Percentiles rank a stretch among this genome's conserved stretches.
phyloP scores from a whole-genome alignment of 768 basidiomycete species.

The Trametes gibbosa region DNA sequence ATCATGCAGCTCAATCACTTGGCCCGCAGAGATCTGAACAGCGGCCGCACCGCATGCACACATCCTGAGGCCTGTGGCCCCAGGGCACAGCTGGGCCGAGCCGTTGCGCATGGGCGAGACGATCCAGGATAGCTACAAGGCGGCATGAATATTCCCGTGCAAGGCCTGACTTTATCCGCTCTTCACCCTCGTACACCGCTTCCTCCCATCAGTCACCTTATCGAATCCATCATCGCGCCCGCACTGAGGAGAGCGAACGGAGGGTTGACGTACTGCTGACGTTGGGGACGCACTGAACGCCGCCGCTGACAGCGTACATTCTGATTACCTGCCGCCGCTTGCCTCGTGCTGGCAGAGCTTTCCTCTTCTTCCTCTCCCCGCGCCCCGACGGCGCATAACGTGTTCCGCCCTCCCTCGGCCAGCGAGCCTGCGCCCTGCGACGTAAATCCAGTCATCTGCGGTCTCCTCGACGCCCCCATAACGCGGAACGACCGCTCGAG shows the following conservation, averaged over 20 bases:
- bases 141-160: slow-evolving; percentile 15
- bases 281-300: slow-evolving; percentile 16
- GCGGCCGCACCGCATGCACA: slow-evolving; percentile 8
- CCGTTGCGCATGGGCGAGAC: slow-evolving; percentile 17
- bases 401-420: background rate
- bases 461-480: too few species aligned
- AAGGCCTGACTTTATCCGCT: slow-evolving; percentile 13
- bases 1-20: slow-evolving; percentile 8
- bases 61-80: background rate
- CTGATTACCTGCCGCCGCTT: slow-evolving; percentile 15
- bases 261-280: slow-evolving; percentile 24
- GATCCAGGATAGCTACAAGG: slow-evolving; percentile 10
- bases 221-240: slow-evolving; percentile 23
- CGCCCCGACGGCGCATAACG: slow-evolving; percentile 2
- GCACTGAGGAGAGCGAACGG: background rate
- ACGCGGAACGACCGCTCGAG: too few species aligned
- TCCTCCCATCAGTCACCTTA: slow-evolving; percentile 25
- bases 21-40: slow-evolving; percentile 7
- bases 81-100: background rate
- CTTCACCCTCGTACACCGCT: slow-evolving; percentile 19
- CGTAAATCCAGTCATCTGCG: background rate
- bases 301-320: slow-evolving; percentile 16
- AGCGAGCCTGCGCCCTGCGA: background rate
- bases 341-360: slow-evolving; percentile 10
- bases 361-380: too few species aligned